Evolutionary conservation across 331 rosid genomes (phyloP).

Genomic region (Rhamnella rubrinervis): DNA sequence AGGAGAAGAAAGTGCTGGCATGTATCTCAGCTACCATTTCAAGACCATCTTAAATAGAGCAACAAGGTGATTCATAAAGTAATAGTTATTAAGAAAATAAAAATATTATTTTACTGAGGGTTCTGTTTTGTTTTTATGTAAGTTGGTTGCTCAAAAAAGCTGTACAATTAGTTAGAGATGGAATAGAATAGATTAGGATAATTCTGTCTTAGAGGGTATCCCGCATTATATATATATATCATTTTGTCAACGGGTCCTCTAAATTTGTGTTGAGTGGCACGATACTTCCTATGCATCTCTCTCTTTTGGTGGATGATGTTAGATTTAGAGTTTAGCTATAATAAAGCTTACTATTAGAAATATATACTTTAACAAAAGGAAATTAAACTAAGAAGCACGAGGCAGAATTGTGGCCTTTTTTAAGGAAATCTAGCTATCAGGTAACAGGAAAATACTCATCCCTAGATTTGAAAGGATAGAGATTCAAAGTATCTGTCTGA

Average conservation of each 20-base stretch:
- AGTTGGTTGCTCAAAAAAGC: slow-evolving; percentile 53
- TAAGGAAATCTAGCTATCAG: slow-evolving; percentile 48
- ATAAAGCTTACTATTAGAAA: not conserved
- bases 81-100: not conserved
- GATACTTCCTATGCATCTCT: slow-evolving; percentile 54
- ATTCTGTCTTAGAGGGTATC: not conserved
- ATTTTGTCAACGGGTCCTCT: slow-evolving; percentile 49
- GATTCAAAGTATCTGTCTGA: slow-evolving; percentile 45
- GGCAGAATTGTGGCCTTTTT: slow-evolving; percentile 56
- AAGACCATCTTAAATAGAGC: slow-evolving; percentile 66
- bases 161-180: slow-evolving; percentile 62
- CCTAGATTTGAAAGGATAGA: slow-evolving; percentile 57
- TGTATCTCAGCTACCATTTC: slow-evolving; percentile 37
- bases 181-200: slow-evolving; percentile 43
- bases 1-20: slow-evolving; percentile 61
- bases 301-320: slow-evolving; percentile 16
- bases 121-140: slow-evolving; percentile 23
- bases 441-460: slow-evolving; percentile 26
- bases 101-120: not conserved
- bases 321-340: slow-evolving; percentile 1
- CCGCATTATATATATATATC: not conserved
- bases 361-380: slow-evolving; percentile 27
- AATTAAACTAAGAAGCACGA: slow-evolving; percentile 35
- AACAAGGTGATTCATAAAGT: slow-evolving; percentile 4
- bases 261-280: slow-evolving; percentile 25